Evolutionary conservation across 164 flowering plant genomes (phyloP).

Genomic region (Nymphaea colorata): DNA sequence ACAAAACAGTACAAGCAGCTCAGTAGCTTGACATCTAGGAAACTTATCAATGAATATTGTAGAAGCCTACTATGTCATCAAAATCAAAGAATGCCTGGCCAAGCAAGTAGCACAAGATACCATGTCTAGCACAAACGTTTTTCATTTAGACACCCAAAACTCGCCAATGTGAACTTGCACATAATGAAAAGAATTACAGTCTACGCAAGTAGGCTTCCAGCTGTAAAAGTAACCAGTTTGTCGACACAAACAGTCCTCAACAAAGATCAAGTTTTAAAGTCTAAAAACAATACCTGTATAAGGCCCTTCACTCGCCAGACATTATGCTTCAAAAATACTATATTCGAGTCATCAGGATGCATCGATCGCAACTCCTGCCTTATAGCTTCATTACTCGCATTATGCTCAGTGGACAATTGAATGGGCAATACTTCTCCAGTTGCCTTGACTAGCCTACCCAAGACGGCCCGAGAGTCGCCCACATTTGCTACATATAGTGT

Average conservation of each 20-base stretch:
- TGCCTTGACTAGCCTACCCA: constrained; percentile 58
- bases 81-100: background rate
- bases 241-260: background rate
- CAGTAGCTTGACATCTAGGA: no score
- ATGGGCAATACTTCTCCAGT: constrained; percentile 57
- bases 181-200: no score
- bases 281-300: constrained; percentile 42
- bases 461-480: constrained; percentile 81
- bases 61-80: background rate
- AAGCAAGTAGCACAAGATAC: background rate
- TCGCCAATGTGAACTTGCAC: no score
- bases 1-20: no score
- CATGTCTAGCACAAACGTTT: no score
- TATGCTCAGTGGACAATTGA: constrained; percentile 63
- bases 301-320: constrained; percentile 91
- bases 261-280: background rate
- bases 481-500: constrained; percentile 70
- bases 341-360: constrained; percentile 73
- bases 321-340: constrained; percentile 73
- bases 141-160: no score
- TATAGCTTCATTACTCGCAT: constrained; percentile 54
- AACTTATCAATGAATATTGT: no score
- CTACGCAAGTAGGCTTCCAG: background rate
- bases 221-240: background rate
- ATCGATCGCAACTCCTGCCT: constrained; percentile 54